Conservation (phyloP, 495 filamentous ascomycete species). For the Pseudomonodictys pantanalensis region DNA sequence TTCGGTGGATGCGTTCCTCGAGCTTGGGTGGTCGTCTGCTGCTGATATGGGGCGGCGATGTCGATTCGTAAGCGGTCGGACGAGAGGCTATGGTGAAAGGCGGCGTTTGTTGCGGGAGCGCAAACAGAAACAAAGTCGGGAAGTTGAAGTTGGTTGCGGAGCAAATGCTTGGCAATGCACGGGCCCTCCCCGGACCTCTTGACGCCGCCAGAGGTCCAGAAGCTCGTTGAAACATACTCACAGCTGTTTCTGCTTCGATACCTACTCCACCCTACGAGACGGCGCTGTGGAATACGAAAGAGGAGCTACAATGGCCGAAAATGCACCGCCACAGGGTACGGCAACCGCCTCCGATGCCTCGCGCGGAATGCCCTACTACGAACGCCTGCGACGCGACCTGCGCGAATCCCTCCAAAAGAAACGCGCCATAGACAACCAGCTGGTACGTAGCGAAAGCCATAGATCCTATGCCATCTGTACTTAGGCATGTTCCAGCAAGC, state of each 20-base stretch:
- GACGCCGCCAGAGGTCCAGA: no score
- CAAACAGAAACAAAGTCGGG: no score
- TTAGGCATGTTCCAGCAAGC: slow-evolving; percentile 45
- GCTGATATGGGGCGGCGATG: no score
- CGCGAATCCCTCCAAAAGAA: slow-evolving; percentile 67
- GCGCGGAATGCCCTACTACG: slow-evolving; percentile 63
- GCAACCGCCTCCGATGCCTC: slow-evolving; percentile 22
- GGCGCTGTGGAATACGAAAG: not conserved
- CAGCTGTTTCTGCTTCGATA: no score
- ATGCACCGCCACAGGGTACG: slow-evolving; percentile 43
- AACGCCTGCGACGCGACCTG: slow-evolving; percentile 67
- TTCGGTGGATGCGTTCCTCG: not conserved
- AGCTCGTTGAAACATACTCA: no score
- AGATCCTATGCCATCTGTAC: not conserved
- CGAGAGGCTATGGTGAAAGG: no score
- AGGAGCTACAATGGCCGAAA: slow-evolving; percentile 35
- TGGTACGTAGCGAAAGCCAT: slow-evolving; percentile 47
- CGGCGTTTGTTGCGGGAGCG: no score
- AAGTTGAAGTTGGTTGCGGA: no score
- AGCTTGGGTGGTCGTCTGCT: not conserved
- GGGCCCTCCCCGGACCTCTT: no score
- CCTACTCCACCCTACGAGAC: not conserved
- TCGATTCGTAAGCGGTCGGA: no score
- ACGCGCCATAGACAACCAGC: slow-evolving; percentile 61
- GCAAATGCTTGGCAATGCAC: no score